phyloP scores from a whole-genome alignment of 108 stramenopile species.

The Skeletonema grethae region DNA sequence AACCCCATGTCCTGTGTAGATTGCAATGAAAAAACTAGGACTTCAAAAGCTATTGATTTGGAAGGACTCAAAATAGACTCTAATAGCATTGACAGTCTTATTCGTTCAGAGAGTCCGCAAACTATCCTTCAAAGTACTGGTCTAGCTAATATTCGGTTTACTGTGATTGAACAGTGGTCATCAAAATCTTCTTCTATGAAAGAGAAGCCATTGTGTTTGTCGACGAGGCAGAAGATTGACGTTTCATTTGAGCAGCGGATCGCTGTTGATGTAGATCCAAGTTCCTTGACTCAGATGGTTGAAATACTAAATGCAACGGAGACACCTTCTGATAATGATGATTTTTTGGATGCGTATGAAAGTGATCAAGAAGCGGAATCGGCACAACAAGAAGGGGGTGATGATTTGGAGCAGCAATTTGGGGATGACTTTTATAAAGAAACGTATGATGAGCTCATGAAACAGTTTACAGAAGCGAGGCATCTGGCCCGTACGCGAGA shows the following conservation, averaged over 20 bases:
- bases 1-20: not conserved
- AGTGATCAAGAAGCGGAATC: not conserved
- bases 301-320: constrained; percentile 18
- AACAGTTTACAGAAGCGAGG: constrained; percentile 75
- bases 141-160: constrained; percentile 8
- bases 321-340: not conserved
- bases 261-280: constrained; percentile 16
- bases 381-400: constrained; percentile 1
- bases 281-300: constrained; percentile 12
- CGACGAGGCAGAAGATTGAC: constrained; percentile 19
- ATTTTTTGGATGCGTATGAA: constrained; percentile 14
- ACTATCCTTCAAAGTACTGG: constrained; percentile 13
- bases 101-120: not conserved
- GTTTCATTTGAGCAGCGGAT: constrained; percentile 20
- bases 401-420: not conserved
- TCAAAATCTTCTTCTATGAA: too few species aligned
- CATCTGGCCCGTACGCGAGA: constrained; percentile 65
- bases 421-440: constrained; percentile 61
- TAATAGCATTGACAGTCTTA: constrained; percentile 4
- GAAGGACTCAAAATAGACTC: constrained; percentile 15
- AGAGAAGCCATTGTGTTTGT: constrained; percentile 5
- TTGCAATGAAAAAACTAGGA: constrained; percentile 24
- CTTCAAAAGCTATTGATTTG: constrained; percentile 31
- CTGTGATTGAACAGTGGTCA: constrained; percentile 20
- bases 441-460: constrained; percentile 68